phyloP scores from a whole-genome alignment of 2,329 filamentous ascomycete genomes.

The Trichoderma oligosporum region DNA sequence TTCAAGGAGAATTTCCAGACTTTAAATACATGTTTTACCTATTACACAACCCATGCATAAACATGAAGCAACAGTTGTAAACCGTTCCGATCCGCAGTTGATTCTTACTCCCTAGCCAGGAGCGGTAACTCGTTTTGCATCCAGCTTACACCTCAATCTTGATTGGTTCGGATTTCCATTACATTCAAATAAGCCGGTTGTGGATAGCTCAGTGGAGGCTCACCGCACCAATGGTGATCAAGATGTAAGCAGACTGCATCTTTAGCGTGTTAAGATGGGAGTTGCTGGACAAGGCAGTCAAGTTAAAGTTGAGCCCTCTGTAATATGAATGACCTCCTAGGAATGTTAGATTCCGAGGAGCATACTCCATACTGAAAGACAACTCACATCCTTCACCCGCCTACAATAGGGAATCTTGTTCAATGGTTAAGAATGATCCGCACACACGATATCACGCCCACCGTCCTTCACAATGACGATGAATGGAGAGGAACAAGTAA shows the following conservation, averaged over 20 bases:
- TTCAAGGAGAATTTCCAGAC: neutral
- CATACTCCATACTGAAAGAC: neutral
- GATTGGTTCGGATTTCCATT: neutral
- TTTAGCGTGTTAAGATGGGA: neutral
- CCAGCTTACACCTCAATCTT: neutral
- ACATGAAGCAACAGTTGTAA: no score
- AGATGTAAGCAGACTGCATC: slow-evolving; percentile 2
- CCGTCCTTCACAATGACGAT: neutral
- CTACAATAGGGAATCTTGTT: neutral
- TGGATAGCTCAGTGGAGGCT: neutral
- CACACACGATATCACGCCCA: neutral
- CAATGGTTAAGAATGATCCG: neutral
- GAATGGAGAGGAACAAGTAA: slow-evolving; percentile 6
- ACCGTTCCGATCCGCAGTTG: no score
- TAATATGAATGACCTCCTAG: no score
- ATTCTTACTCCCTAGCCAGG: no score
- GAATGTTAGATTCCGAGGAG: neutral
- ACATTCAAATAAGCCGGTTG: neutral
- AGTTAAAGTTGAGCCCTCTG: no score
- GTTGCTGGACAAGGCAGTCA: no score
- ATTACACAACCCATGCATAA: neutral
- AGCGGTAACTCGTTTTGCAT: neutral
- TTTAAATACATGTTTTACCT: neutral
- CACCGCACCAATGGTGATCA: neutral
- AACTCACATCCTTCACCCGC: neutral